Percentiles rank a stretch among this genome's conserved stretches.
phyloP scores from a whole-genome alignment of 139 green algal genomes.

The Trebouxia sp. region DNA sequence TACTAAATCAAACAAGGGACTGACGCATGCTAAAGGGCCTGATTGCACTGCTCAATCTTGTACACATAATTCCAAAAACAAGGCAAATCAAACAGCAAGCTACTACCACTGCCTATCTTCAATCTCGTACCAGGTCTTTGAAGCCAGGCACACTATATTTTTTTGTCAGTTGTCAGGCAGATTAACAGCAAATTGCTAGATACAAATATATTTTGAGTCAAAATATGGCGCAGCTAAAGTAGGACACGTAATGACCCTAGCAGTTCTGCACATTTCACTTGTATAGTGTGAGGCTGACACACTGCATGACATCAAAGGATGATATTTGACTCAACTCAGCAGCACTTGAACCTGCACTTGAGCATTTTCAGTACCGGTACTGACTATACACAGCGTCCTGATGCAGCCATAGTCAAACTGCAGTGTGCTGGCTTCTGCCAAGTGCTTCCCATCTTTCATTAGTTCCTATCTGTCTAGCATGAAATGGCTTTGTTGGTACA shows the following conservation, averaged over 20 bases:
- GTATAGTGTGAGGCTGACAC: background rate
- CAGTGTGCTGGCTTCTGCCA: background rate
- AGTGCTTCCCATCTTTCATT: conserved; percentile 11
- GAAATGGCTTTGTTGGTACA: conserved; percentile 10
- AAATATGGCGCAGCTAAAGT: background rate
- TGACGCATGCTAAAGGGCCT: too few relatives aligned
- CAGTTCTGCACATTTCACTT: background rate
- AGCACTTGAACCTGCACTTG: conserved; percentile 7
- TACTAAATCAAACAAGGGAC: too few relatives aligned
- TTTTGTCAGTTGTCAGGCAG: too few relatives aligned
- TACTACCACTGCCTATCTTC: too few relatives aligned
- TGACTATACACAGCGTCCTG: conserved; percentile 19
- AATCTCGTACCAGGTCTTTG: too few relatives aligned
- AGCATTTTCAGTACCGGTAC: conserved; percentile 5
- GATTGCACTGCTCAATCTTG: too few relatives aligned
- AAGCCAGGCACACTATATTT: too few relatives aligned
- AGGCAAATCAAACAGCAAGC: too few relatives aligned
- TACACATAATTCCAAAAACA: too few relatives aligned
- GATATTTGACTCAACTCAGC: background rate
- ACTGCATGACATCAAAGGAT: background rate
- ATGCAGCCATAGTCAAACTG: background rate
- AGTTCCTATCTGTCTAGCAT: background rate
- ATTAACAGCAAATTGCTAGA: too few relatives aligned
- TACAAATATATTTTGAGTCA: too few relatives aligned
- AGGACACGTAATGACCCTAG: background rate